Evolutionary conservation across 768 basidiomycete species (phyloP).

Genomic region (Rhizopogon sp.): DNA sequence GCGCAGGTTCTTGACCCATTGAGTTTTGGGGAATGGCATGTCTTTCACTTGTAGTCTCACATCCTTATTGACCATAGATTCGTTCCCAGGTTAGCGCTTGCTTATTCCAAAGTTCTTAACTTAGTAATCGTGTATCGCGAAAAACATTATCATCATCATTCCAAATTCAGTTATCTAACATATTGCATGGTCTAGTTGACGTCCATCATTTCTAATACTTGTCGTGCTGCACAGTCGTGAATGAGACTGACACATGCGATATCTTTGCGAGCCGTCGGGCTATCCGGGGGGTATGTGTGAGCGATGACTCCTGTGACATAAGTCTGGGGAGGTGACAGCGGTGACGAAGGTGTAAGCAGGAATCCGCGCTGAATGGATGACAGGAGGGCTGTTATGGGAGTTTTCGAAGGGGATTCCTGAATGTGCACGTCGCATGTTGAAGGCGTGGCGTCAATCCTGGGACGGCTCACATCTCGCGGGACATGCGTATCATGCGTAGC

Average conservation of each 20-base stretch:
- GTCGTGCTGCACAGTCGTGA: background rate
- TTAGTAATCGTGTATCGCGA: too few species aligned
- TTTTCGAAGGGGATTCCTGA: constrained; percentile 30
- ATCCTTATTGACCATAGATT: background rate
- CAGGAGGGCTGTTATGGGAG: constrained; percentile 63
- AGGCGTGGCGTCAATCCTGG: background rate
- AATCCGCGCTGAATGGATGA: constrained; percentile 64
- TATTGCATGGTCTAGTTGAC: background rate
- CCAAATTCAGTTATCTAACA: background rate
- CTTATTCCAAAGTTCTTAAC: background rate
- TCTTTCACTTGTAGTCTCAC: background rate
- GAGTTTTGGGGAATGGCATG: constrained; percentile 17
- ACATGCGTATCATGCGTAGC: background rate
- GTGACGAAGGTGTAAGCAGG: constrained; percentile 57
- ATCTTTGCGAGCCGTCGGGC: background rate
- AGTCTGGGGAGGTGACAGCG: constrained; percentile 52
- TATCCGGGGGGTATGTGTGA: background rate
- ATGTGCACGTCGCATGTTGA: background rate
- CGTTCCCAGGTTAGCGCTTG: background rate
- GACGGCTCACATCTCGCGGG: background rate
- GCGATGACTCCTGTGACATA: constrained; percentile 21
- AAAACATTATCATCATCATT: too few species aligned
- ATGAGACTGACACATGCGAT: background rate
- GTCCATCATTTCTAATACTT: background rate
- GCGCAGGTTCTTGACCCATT: constrained; percentile 79